Evolutionary conservation across 2,329 filamentous ascomycete species (phyloP).

Genomic region (Mariannaea elegans): DNA sequence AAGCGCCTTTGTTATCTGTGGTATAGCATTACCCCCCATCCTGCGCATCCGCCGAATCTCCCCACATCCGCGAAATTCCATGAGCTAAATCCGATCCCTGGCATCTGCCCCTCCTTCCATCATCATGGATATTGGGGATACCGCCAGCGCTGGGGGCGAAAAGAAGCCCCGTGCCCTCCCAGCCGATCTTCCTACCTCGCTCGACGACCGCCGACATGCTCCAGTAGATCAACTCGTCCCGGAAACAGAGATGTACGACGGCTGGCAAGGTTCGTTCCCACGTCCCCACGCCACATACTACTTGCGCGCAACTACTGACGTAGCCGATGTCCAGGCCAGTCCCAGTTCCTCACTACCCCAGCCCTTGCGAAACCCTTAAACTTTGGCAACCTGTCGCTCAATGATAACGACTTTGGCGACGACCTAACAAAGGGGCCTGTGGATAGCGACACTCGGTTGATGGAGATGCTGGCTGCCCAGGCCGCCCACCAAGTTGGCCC

Average conservation of each 20-base stretch:
- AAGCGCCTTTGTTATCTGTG: neutral
- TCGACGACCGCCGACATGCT: slow-evolving; percentile 84
- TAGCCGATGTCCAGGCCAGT: slow-evolving; percentile 73
- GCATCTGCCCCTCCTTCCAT: slow-evolving; percentile 52
- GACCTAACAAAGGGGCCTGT: slow-evolving; percentile 60
- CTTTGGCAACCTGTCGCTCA: slow-evolving; percentile 82
- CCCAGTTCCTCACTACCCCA: slow-evolving; percentile 90
- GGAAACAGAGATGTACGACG: slow-evolving; percentile 98
- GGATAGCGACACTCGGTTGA: slow-evolving; percentile 86
- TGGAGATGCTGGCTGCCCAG: slow-evolving; percentile 96
- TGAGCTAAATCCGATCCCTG: slow-evolving; percentile 44
- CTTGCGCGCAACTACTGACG: slow-evolving; percentile 40
- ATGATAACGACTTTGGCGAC: slow-evolving; percentile 81
- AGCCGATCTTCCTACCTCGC: slow-evolving; percentile 85
- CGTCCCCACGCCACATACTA: slow-evolving; percentile 21
- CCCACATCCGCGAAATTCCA: slow-evolving; percentile 37
- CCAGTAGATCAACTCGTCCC: slow-evolving; percentile 67
- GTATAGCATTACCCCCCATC: neutral
- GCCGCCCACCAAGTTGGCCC: slow-evolving; percentile 81
- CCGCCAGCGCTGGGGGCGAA: slow-evolving; percentile 52
- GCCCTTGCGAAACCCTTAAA: slow-evolving; percentile 83
- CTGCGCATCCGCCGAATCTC: slow-evolving; percentile 11
- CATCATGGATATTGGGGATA: slow-evolving; percentile 71
- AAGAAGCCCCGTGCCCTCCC: slow-evolving; percentile 69
- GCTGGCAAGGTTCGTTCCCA: slow-evolving; percentile 81